Percentiles rank a stretch among this genome's conserved stretches.
Evolutionary conservation across 139 green algal genomes (phyloP).

Genomic region (Tetradesmus obliquus): DNA sequence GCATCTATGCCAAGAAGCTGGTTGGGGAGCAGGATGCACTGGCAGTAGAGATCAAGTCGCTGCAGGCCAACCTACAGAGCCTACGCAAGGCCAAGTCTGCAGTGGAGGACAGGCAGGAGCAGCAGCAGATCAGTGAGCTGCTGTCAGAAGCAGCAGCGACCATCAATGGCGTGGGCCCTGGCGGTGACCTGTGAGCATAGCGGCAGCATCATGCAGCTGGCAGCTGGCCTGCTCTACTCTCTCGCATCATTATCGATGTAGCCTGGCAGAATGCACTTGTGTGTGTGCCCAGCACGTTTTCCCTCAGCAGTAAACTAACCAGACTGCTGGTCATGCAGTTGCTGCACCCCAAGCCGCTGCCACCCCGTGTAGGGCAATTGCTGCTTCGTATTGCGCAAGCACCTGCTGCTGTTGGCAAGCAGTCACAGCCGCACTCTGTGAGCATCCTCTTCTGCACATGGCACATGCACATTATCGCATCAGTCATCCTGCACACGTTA

Average conservation of each 20-base stretch:
- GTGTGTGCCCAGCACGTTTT: background rate
- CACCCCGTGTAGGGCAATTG: no score
- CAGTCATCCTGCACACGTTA: background rate
- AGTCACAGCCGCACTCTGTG: no score
- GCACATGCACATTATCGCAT: no score
- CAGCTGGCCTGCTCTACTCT: no score
- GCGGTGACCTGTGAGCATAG: conserved; percentile 74
- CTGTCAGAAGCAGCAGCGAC: conserved; percentile 60
- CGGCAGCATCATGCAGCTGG: background rate
- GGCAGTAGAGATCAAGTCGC: conserved; percentile 74
- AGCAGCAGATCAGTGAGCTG: conserved; percentile 47
- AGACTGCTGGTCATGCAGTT: background rate
- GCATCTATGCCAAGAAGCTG: conserved; percentile 70
- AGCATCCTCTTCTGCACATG: no score
- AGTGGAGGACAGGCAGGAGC: conserved; percentile 7
- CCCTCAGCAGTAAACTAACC: background rate
- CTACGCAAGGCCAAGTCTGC: conserved; percentile 4
- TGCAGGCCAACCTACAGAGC: conserved; percentile 51
- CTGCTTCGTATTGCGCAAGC: no score
- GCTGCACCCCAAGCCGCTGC: no score
- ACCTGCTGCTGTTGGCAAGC: no score
- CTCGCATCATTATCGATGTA: background rate
- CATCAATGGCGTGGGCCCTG: conserved; percentile 71
- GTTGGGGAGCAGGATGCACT: conserved; percentile 76
- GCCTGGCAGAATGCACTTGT: background rate